Percentiles rank a stretch among this genome's conserved stretches.
Evolutionary conservation across 495 filamentous ascomycete species (phyloP).

Genomic region (Daldinia grandis): DNA sequence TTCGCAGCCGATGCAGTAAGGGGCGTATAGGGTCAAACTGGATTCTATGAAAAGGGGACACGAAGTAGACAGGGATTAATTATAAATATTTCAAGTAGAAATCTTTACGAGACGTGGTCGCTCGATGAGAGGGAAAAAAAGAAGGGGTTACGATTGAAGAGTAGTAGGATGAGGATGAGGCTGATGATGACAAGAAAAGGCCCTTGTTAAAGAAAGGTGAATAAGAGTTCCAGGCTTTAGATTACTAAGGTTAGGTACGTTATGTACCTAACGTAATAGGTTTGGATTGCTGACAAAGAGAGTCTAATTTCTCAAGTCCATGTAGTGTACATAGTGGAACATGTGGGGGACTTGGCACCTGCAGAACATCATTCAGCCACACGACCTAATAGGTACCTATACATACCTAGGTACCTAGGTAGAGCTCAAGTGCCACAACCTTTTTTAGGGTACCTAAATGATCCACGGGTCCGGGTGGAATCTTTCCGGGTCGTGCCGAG

Average conservation of each 20-base stretch:
- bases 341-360: no score
- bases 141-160: conserved; percentile 4
- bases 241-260: not conserved
- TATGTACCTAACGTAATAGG: not conserved
- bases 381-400: not conserved
- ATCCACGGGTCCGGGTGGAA: not conserved
- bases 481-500: conserved; percentile 19
- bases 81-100: conserved; percentile 9
- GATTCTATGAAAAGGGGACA: not conserved
- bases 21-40: not conserved
- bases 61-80: conserved; percentile 7
- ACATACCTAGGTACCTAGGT: not conserved
- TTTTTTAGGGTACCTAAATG: no score
- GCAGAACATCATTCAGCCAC: not conserved
- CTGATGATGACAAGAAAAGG: conserved; percentile 30
- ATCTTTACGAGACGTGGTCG: conserved; percentile 2
- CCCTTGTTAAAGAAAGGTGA: not conserved
- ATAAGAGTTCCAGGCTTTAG: conserved; percentile 2
- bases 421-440: not conserved
- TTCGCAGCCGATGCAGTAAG: not conserved
- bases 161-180: conserved; percentile 17
- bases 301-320: not conserved
- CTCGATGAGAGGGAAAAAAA: not conserved
- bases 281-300: not conserved
- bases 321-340: no score